Base-by-base conservation (phyloP, 129 eudicot species). In the Flaveria sonorensis region DNA sequence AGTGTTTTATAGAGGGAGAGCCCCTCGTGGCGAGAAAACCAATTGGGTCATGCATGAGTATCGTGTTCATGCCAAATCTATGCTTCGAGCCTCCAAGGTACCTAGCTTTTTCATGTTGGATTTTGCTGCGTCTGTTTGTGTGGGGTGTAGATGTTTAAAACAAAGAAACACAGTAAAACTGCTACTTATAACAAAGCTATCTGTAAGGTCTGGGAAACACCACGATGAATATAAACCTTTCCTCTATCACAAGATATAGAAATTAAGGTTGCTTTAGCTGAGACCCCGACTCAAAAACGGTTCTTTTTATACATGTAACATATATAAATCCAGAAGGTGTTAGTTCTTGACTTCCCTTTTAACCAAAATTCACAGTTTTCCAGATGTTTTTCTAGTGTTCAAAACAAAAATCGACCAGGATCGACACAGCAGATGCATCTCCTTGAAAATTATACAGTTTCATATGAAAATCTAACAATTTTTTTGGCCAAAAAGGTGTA, bases 41-140 rank as follows among this genome's bases (percentile, higher is more conserved):
- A 90, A 90, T 18, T 90, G 96, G 96, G 96, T 90, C 51, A 90
- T 90, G 96, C 96, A 90, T 72, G 96, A 90, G 72, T 90, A 90
- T 77, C 90, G 96, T 15, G 77, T 88, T 74, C 92, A 88, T 8
- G 84, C 92, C 18, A 88, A 84, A 84, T 90, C 90, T n/a, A 80
- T 77, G 7, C 84, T 81, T 68, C 83, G 91, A 73, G 72, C 83
- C 43, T 76, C 79, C 88, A 89, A 89, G 96, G 96, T 89, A 79
- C 52, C 6, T 69, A 43, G 10, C 76, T 24, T 39, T 73, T 18
- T 3, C 77, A 48, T 14, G 16, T 48, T 48, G 16, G 65, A 23
- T 48, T 48, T 14, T 48, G 16, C 53, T 48, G 5, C 53, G 14
- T 48, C n/a, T 48, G 18, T 48, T 14, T 14, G n/a, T 48, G 6